These are phyloP conservation scores for Lentinula sp. DNA, from an alignment of 768 basidiomycete species.

Conservation along the genomic window DNA sequence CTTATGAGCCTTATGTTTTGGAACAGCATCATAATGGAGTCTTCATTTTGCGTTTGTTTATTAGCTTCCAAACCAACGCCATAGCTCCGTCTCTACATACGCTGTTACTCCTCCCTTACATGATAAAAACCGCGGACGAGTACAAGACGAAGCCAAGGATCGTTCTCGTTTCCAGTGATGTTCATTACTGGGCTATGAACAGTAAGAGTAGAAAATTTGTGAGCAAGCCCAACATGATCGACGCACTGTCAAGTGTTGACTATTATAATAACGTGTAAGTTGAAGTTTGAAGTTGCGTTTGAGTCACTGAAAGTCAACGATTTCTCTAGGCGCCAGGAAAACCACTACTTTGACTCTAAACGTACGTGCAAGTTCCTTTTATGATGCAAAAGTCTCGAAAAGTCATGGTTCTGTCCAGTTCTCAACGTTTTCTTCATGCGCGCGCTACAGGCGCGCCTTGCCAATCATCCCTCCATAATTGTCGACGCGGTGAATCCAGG, in stretches of 20 bases:
- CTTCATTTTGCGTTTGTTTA: not conserved
- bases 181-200: conserved; percentile 24
- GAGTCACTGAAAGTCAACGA: not conserved
- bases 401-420: conserved; percentile 19
- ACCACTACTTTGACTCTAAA: conserved; percentile 28
- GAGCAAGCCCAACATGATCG: conserved; percentile 21
- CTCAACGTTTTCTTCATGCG: conserved; percentile 34
- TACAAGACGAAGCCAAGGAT: conserved; percentile 26
- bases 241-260: conserved; percentile 23
- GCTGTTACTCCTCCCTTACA: conserved; percentile 34
- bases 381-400: not conserved
- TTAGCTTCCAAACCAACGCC: conserved; percentile 43
- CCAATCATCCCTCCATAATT: conserved; percentile 19
- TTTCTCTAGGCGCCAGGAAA: conserved; percentile 9
- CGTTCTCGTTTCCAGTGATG: conserved; percentile 37
- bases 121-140: conserved; percentile 30
- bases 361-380: conserved; percentile 16
- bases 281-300: not conserved
- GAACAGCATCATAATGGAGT: not conserved
- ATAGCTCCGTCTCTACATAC: conserved; percentile 33
- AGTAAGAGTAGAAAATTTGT: conserved; percentile 14
- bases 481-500: conserved; percentile 35
- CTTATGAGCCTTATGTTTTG: not conserved
- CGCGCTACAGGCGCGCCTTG: conserved; percentile 25
- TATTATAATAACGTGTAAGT: conserved; percentile 20